Conservation (phyloP, 768 basidiomycete species). For the Phylloporus sp. region DNA sequence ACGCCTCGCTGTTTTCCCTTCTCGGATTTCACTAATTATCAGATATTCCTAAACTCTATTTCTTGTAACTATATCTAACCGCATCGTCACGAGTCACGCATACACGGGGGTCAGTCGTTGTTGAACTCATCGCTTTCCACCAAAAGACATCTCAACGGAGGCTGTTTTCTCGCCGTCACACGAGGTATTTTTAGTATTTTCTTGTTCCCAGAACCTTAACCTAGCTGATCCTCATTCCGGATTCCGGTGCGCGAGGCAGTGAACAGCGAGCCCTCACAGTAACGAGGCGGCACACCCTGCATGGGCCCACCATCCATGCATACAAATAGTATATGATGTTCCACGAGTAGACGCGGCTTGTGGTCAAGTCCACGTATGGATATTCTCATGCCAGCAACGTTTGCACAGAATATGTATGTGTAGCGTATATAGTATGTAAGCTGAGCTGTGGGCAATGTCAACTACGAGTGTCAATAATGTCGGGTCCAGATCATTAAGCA, state of each 20-base stretch:
- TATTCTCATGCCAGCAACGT: constrained; percentile 4
- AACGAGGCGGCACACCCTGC: constrained; percentile 2
- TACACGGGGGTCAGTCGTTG: neutral
- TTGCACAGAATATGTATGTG: neutral
- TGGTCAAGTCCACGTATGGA: neutral
- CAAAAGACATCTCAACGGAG: neutral
- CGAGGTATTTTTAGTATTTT: neutral
- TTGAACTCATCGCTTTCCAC: neutral
- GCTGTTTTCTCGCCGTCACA: neutral
- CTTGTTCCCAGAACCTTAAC: neutral
- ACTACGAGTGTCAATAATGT: constrained; percentile 1
- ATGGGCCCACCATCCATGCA: neutral
- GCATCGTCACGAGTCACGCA: neutral
- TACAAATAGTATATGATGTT: constrained; percentile 2
- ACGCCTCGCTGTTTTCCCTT: constrained; percentile 10
- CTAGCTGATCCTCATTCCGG: neutral
- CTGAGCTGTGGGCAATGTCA: constrained; percentile 3
- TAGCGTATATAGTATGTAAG: constrained; percentile 1
- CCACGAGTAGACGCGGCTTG: neutral
- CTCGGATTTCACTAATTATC: constrained; percentile 10
- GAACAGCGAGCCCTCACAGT: neutral
- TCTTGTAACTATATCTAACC: neutral
- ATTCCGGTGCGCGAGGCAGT: neutral
- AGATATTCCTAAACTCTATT: constrained; percentile 5
- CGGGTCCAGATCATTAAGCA: constrained; percentile 1